Evolutionary conservation across 441 rosid species (phyloP).

Genomic region (Populus hybrid): DNA sequence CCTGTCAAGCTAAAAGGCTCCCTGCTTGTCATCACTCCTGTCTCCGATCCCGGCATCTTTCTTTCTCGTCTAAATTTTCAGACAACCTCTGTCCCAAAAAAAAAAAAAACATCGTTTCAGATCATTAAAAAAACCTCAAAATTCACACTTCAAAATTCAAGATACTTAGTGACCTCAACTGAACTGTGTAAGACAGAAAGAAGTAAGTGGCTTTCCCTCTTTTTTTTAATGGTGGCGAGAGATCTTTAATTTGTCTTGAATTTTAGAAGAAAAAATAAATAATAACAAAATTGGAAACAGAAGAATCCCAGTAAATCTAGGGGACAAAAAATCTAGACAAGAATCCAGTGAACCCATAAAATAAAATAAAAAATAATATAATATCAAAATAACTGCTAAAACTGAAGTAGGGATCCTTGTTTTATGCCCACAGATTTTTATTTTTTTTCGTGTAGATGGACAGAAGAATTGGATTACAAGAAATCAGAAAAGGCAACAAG

Average conservation of each 20-base stretch:
- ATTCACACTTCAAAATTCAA: neutral
- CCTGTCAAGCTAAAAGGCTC: constrained; percentile 40
- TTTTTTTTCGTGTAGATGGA: neutral
- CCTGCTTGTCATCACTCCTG: constrained; percentile 43
- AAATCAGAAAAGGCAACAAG: constrained; percentile 6
- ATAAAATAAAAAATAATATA: constrained; percentile 1
- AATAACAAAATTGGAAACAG: constrained; percentile 11
- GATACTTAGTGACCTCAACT: neutral
- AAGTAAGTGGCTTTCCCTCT: neutral
- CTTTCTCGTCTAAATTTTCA: constrained; percentile 22
- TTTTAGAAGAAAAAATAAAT: neutral
- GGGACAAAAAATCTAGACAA: neutral
- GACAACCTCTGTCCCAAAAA: constrained; percentile 13
- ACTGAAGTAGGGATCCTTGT: neutral
- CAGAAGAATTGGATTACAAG: neutral
- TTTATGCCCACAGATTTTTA: neutral
- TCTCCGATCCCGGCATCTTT: constrained; percentile 73
- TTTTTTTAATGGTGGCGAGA: neutral
- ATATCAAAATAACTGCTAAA: neutral
- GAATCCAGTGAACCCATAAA: constrained; percentile 21
- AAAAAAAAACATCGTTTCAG: neutral
- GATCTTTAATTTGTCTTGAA: neutral
- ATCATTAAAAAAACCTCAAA: neutral
- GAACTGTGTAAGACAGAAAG: neutral
- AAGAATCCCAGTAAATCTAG: constrained; percentile 18